A percentile compares a stretch with the other conserved stretches of the same genome.
Conservation (phyloP, 331 rosid species). For the Acacia pycnantha region DNA sequence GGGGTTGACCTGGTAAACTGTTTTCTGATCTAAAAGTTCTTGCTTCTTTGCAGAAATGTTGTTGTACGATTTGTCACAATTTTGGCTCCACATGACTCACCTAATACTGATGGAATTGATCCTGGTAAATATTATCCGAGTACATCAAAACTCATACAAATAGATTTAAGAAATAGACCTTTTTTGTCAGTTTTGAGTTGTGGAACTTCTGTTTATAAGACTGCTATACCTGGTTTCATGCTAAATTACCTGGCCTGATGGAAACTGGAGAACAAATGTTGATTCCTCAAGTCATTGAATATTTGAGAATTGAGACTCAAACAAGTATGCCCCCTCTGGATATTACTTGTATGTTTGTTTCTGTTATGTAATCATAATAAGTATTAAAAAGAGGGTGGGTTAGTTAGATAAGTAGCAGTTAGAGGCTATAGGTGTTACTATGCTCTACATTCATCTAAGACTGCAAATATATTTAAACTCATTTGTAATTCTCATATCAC, state of each 20-base stretch:
- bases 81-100: conserved; percentile 89
- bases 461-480: too few species aligned
- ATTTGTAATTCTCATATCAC: too few species aligned
- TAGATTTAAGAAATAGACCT: not conserved
- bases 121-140: conserved; percentile 54
- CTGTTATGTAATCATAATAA: too few species aligned
- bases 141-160: conserved; percentile 5
- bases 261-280: not conserved
- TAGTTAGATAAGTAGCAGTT: too few species aligned
- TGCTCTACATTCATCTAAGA: too few species aligned
- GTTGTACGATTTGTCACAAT: conserved; percentile 81
- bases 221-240: not conserved
- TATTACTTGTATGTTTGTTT: not conserved
- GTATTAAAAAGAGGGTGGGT: too few species aligned
- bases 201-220: not conserved
- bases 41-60: conserved; percentile 65
- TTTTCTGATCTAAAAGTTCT: conserved; percentile 14
- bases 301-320: not conserved
- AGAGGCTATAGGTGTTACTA: too few species aligned
- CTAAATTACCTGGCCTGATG: not conserved
- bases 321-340: not conserved
- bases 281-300: not conserved
- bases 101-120: conserved; percentile 94
- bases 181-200: not conserved
- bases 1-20: not conserved